Evolutionary conservation across 257 asterid genomes (phyloP), one percentile per base, ranked within the genome.

Genomic region (Ophiorrhiza pumila): DNA sequence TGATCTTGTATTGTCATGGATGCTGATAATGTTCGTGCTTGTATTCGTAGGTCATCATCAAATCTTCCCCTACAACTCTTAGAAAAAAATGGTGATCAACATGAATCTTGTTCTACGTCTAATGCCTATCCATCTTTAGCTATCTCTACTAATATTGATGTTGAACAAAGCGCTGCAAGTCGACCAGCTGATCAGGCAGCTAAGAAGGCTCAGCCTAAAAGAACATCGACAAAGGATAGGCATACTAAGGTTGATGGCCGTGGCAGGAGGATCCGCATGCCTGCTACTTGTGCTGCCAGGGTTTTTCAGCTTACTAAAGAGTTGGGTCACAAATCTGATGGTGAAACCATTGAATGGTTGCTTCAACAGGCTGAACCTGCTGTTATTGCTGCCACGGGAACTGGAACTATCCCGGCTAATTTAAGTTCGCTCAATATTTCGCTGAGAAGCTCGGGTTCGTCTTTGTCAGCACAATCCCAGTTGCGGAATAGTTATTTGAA

Each of bases 361-460:
- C 87, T 91, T 4, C 96, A 88, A 68, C 95, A 91, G 78, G 97
- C 97, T 25, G 97, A 91, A 83, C 97, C 97, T 7, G 66, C 97
- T 2, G 96, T 91, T 45, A 79, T 89, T 47, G 97, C 97, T 56
- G 96, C 97, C 81, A 92, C 97, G 0, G 96, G 96, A 0, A 88
- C 96, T 22, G 97, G 97, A 13, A 91, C 96, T 0, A 91, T 91
- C n/a, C 96, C 97, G 14, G 96, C 97, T 0, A 91, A 91, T 41
- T 88, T 88, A 52, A 74, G 86, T 0, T 86, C 97, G 0, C 88
- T 91, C 4, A 91, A 91, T 13, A 80, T 91, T 22, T 88, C 97
- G 0, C 76, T 78, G 15, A 34, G 96, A 39, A 88, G 89, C 75
- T 86, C 96, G 0, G 92, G 96, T 1, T 83, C 91, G 1, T 87